Conservation (phyloP, 495 filamentous ascomycete species). For the Lentithecium fluviatile region DNA sequence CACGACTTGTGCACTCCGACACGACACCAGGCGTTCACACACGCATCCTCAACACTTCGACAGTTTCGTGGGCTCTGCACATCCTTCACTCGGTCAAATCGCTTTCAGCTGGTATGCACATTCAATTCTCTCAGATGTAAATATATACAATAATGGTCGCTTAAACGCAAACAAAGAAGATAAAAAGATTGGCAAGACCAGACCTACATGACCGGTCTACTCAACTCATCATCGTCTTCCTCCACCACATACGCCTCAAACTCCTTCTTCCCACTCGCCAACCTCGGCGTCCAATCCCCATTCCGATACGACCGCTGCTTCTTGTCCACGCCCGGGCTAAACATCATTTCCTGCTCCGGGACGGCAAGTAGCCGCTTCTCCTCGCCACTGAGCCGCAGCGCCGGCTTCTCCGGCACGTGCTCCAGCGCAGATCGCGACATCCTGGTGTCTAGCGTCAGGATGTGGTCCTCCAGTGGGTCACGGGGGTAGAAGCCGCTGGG, state of each 20-base stretch:
- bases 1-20: no score
- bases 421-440: background rate
- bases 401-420: background rate
- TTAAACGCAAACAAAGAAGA: conserved; percentile 2
- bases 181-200: background rate
- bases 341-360: background rate
- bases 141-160: background rate
- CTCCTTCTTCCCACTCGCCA: background rate
- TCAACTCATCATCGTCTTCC: conserved; percentile 21
- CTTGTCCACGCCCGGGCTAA: background rate
- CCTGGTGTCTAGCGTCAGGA: background rate
- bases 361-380: conserved; percentile 1
- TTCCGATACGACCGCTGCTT: conserved; percentile 1
- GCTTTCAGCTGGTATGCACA: no score
- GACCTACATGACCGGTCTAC: conserved; percentile 14
- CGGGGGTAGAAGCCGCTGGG: no score
- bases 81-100: no score
- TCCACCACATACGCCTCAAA: conserved; percentile 4
- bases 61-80: no score
- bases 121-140: no score
- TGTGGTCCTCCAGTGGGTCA: background rate
- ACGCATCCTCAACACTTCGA: no score
- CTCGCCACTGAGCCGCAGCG: conserved; percentile 11
- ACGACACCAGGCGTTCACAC: no score
- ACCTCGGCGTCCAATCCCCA: background rate